Evolutionary conservation across 768 basidiomycete species (phyloP).

Genomic region (Cystobasidium onofrii): DNA sequence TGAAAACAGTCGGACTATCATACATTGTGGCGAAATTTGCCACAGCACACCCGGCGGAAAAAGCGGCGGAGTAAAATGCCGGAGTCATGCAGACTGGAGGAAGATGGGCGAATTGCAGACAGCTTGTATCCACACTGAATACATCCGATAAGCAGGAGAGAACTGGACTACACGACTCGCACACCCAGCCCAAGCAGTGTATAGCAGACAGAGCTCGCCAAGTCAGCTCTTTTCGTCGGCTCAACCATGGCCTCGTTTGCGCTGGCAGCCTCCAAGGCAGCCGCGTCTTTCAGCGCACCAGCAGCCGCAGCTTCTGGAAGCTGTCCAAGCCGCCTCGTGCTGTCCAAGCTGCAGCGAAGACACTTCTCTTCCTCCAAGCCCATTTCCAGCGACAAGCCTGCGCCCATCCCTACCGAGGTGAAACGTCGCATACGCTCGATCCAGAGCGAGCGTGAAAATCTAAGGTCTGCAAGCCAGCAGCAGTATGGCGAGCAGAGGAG

Average conservation of each 20-base stretch:
- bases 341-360: background rate
- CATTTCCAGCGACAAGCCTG: background rate
- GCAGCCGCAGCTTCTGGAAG: background rate
- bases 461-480: background rate
- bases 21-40: background rate
- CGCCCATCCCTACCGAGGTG: conserved; percentile 12
- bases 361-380: background rate
- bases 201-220: no score
- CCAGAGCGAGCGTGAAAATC: conserved; percentile 16
- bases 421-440: conserved; percentile 19
- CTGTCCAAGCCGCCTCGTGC: background rate
- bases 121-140: background rate
- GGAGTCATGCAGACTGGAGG: background rate
- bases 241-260: background rate
- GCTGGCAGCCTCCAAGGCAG: background rate
- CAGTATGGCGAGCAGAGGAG: conserved; percentile 1
- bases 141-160: no score
- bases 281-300: background rate
- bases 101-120: background rate
- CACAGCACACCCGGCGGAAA: background rate
- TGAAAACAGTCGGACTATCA: background rate
- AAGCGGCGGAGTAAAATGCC: background rate
- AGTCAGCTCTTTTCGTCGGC: background rate
- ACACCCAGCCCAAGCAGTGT: no score
- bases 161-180: no score